Base-by-base conservation (phyloP, 2,329 filamentous ascomycete genomes). In the Beauveria medogensis region DNA sequence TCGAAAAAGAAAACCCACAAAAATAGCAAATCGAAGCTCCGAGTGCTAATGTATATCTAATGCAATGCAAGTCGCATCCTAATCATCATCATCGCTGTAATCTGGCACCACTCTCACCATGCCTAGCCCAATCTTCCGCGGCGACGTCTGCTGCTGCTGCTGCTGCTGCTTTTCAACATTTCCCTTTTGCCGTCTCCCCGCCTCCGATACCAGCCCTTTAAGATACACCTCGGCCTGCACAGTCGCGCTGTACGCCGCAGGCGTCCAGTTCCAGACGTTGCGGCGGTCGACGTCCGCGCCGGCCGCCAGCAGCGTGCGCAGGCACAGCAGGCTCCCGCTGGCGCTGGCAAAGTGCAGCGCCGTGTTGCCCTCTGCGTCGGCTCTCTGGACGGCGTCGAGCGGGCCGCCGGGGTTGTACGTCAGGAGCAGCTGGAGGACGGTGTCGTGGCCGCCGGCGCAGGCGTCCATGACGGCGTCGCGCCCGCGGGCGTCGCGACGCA, bases 141-240 rank as follows among this genome's bases (percentile, higher is more conserved):
- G 46, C 3, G 69, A 66, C 46, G 74, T 72, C 5, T 55, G 53
- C 9, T 52, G 48, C 48, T 30, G 50, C n/a, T 56, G 43, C 44
- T 40, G 41, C 30, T 57, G 55, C 41, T 76, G 75, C 3, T 70
- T 72, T 55, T 75, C 72, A 64, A 81, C 82, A 56, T 66, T 68
- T 44, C 66, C 65, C 59, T 72, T 68, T 57, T 72, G 69, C 67
- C 84, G 78, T 70, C 84, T 83, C 69, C 89, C 88, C 20, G 86
- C 82, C 67, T 94, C 90, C 0, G 80, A 80, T 5, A 94, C 85
- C 59, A 96, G 74, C 16, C 84, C 85, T 74, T 90, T 91, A 64
- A 94, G 86, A 70, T 95, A 94, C 0, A 92, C 88, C 73, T 95
- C 91, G 1, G 90, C 90, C 70, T 91, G 88, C 8, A 91, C 87